Evolutionary conservation across 176 grass and related monocot genomes (phyloP), one percentile per base, ranked within the genome.

Genomic region (Raddia distichophylla): DNA sequence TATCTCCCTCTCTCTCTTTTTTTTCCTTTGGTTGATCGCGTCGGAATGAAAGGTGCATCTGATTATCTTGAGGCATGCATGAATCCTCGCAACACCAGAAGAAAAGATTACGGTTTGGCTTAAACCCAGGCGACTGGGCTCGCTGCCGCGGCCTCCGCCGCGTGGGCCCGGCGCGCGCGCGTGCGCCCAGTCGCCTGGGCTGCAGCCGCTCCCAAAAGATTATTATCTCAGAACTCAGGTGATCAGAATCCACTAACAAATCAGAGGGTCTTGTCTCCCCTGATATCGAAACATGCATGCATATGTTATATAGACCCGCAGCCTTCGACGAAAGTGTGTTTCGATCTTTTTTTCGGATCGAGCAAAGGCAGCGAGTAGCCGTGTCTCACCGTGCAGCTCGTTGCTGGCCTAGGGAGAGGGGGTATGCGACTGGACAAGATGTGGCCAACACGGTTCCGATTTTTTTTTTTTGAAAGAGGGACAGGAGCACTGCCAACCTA

Each of bases 271-370:
- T 34, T 8, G 4, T 35, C 60, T 3, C 3, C 1, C 17, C 34
- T 16, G 6, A 59, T 17, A 20, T 20, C 18, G 18, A 58, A 51
- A 17, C 19, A 64, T 34, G 37, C 37, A 40, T 1, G 37, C 37
- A 40, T 40, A 40, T 27, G 27, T 7, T 48, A 54, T n/a, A 64
- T 34, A 64, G 16, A 46, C 5, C 27, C 27, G 27, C 59, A 68
- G 69, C 76, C 75, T 84, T 88, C 75, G 16, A 3, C 19, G 87
- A 84, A 89, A 33, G 35, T 32, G 66, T 58, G 5, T 7, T 10
- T 37, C 35, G 10, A 35, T 40, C 27, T 27, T 27, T 27, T 27
- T 27, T 27, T 27, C 27, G 27, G 27, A 27, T 27, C 27, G 27
- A 27, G 37, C 37, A 40, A 5, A 56, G 5, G 61, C 76, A 66